These are phyloP conservation scores for Aspergillus campestris DNA, from an alignment of 495 filamentous ascomycete genomes.

Conservation along the genomic window DNA sequence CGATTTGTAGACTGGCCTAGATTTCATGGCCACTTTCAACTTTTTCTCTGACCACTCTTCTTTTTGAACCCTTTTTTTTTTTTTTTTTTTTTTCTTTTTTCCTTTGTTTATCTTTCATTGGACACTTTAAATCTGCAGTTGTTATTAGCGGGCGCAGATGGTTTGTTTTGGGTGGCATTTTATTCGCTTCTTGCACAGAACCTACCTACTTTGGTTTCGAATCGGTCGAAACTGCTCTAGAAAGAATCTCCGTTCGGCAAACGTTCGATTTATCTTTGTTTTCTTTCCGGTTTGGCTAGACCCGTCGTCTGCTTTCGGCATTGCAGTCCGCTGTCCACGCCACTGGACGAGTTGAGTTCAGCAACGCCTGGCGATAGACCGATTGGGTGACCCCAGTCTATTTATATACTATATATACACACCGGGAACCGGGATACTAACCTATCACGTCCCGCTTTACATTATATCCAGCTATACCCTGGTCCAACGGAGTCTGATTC, in stretches of 20 bases:
- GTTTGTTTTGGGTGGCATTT: conserved; percentile 30
- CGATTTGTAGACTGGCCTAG: not conserved
- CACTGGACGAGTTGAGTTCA: too few species aligned
- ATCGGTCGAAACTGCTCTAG: not conserved
- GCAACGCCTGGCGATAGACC: too few species aligned
- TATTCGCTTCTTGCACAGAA: conserved; percentile 10
- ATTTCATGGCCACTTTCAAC: not conserved
- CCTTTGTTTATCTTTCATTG: conserved; percentile 7
- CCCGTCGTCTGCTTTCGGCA: not conserved
- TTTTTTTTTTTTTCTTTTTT: conserved; percentile 10
- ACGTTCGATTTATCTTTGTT: conserved; percentile 4
- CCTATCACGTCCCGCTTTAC: too few species aligned
- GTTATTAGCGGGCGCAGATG: conserved; percentile 39
- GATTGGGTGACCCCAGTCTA: too few species aligned
- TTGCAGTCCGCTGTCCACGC: too few species aligned
- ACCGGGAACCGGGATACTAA: too few species aligned
- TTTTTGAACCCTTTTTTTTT: conserved; percentile 10
- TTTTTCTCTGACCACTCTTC: conserved; percentile 9
- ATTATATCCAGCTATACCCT: too few species aligned
- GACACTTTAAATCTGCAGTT: conserved; percentile 22
- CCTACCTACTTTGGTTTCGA: conserved; percentile 1
- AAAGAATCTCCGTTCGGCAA: not conserved
- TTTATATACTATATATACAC: too few species aligned
- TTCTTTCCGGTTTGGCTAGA: not conserved
- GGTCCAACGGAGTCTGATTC: too few species aligned